Percentiles rank a stretch among this genome's conserved stretches.
Evolutionary conservation across 2,329 filamentous ascomycete species (phyloP).

Genomic region (Nectriaceae sp.): DNA sequence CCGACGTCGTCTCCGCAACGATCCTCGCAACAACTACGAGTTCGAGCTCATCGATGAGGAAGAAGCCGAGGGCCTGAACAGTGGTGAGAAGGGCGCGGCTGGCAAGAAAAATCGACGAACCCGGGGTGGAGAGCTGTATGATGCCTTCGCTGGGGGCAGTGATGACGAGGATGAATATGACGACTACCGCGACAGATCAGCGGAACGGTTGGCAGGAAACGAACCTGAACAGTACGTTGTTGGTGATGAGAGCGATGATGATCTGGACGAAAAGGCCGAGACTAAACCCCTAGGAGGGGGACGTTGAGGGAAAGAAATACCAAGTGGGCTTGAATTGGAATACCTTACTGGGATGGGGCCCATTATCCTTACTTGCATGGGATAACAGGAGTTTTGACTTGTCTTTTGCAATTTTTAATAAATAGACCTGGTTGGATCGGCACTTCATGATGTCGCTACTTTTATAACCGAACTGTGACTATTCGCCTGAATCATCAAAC

Average conservation of each 20-base stretch:
- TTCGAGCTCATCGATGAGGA: slow-evolving; percentile 91
- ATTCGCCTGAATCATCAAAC: too few species aligned
- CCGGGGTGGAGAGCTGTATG: slow-evolving; percentile 88
- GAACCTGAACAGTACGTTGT: slow-evolving; percentile 52
- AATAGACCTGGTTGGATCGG: too few species aligned
- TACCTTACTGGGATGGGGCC: not conserved
- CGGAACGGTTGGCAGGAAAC: slow-evolving; percentile 31
- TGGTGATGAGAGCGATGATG: slow-evolving; percentile 47
- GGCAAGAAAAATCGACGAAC: slow-evolving; percentile 51
- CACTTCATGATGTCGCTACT: too few species aligned
- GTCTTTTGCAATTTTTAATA: too few species aligned
- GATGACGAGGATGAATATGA: slow-evolving; percentile 61
- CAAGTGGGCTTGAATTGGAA: not conserved
- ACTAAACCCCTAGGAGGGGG: slow-evolving; percentile 24
- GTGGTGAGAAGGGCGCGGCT: slow-evolving; percentile 44
- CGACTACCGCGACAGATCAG: slow-evolving; percentile 43
- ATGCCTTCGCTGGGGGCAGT: slow-evolving; percentile 90
- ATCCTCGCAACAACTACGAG: slow-evolving; percentile 81
- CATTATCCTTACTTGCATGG: too few species aligned
- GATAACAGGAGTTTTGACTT: too few species aligned
- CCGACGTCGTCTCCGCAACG: slow-evolving; percentile 73
- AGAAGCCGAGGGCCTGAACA: slow-evolving; percentile 61
- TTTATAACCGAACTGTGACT: too few species aligned
- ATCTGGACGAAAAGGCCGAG: slow-evolving; percentile 28
- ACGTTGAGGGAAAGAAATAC: too few species aligned